These are phyloP conservation scores for Annona squamosa DNA, from an alignment of 164 flowering plant species.

Conservation along the genomic window DNA sequence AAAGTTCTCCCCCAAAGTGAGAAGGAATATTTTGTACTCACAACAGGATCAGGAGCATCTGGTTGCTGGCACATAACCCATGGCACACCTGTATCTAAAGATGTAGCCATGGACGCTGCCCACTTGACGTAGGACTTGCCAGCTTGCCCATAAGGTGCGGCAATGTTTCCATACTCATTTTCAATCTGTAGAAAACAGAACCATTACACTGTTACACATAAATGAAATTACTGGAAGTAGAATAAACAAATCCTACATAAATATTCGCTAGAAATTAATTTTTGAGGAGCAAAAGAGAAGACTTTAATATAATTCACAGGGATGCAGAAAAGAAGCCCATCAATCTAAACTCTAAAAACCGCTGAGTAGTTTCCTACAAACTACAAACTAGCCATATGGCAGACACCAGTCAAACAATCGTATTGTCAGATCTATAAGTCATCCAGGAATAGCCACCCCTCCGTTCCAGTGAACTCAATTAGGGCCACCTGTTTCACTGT, in stretches of 20 bases:
- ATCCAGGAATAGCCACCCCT: too few species aligned
- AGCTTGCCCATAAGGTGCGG: conserved; percentile 51
- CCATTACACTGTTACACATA: background rate
- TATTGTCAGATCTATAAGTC: too few species aligned
- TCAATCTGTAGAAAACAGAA: conserved; percentile 59
- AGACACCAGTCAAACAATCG: too few species aligned
- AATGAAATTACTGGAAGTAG: background rate
- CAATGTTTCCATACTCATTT: conserved; percentile 90
- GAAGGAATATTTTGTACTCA: conserved; percentile 27
- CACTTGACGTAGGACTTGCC: conserved; percentile 73
- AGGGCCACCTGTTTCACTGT: background rate
- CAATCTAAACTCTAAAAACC: too few species aligned
- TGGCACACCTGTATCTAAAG: conserved; percentile 91
- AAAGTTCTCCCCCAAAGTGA: background rate
- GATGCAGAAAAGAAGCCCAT: too few species aligned
- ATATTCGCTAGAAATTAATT: too few species aligned
- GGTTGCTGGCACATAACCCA: conserved; percentile 99
- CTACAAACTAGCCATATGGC: too few species aligned
- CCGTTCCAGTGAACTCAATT: background rate
- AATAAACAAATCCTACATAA: background rate
- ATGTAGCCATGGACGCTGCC: conserved; percentile 85
- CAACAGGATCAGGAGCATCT: conserved; percentile 93
- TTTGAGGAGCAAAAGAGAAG: too few species aligned
- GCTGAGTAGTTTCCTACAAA: too few species aligned
- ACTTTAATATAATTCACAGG: too few species aligned